Evolutionary conservation across 2,329 filamentous ascomycete species (phyloP).

Genomic region (Aureobasidium leucospermi): DNA sequence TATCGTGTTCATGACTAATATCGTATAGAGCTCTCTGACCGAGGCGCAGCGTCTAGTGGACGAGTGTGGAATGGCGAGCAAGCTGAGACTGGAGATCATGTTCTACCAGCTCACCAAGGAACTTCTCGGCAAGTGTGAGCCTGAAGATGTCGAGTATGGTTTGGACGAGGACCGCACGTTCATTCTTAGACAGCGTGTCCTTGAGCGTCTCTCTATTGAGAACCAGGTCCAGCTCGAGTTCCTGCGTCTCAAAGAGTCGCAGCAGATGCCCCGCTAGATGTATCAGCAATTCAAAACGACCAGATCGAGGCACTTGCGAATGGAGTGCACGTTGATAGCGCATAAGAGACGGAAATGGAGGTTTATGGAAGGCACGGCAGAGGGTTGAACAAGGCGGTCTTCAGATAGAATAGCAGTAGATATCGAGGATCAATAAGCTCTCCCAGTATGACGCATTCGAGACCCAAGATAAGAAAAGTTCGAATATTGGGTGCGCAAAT

Average conservation of each 20-base stretch:
- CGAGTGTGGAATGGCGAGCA: not conserved
- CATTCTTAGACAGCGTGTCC: not conserved
- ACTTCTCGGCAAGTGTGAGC: not conserved
- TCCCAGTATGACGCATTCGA: too few species aligned
- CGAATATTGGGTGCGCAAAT: not conserved
- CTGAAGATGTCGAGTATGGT: not conserved
- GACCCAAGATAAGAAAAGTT: too few species aligned
- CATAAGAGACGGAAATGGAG: too few species aligned
- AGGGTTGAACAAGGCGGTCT: too few species aligned
- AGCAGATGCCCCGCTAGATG: not conserved
- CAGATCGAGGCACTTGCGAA: too few species aligned
- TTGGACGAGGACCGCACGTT: not conserved
- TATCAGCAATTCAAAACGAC: not conserved
- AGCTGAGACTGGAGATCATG: not conserved
- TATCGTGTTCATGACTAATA: not conserved
- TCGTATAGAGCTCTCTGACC: not conserved
- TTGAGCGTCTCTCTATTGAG: not conserved
- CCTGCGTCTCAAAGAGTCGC: not conserved
- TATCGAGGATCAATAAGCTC: too few species aligned
- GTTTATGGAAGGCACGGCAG: too few species aligned
- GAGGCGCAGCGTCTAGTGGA: not conserved
- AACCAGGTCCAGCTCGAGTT: not conserved
- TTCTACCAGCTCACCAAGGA: constrained; percentile 1
- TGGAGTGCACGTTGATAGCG: too few species aligned
- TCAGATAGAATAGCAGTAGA: too few species aligned